Base-by-base conservation (phyloP, 129 eudicot genomes). In the Saussurea involucrata region DNA sequence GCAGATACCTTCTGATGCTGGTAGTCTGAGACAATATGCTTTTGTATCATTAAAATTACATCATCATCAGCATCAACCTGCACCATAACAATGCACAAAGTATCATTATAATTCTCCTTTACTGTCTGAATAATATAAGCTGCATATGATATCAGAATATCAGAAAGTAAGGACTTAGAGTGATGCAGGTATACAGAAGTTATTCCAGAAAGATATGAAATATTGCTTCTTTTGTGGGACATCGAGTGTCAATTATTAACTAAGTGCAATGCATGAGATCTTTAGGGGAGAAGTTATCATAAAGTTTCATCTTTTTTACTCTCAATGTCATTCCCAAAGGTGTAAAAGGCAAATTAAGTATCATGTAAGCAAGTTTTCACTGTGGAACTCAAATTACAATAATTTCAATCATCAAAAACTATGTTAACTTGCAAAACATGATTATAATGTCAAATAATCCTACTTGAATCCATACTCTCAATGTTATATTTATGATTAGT, bases 1-100 rank as follows among this genome's bases (percentile, higher is more conserved):
- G 53, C 68, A 42, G 40, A 75, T 86, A 95, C 99, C 99, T 95
- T 90, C 77, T 89, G 92, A 57, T 83, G 83, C 75, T 90, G 85
- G 84, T 92, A 92, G 80, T 90, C 92, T 67, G 88, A 89, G 53
- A 87, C 81, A 49, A 92, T 87, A 44, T 83, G 88, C 68, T 86
- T 84, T 69, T 88, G 88, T 73, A 95, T 87, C 92, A 88, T 74
- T 77, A 49, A 25, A 21, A 87, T 76, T 18, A 85, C 87, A 74
- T 88, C 90, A 68, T 85, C 90, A 78, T 86, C 91, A 67, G 78
- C 88, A 73, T 84, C 92, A 76, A 85, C 84, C 99, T 92, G 84
- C 86, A 84, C 53, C 72, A 76, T 53, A 69, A 69, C 21, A 66
- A 71, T 40, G 24, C 5, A 24, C 33, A 74, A 36, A 31, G 63